Percentiles rank a stretch among this genome's conserved stretches.
Evolutionary conservation across 768 basidiomycete genomes (phyloP).

Genomic region (Strobilomyces confusus): DNA sequence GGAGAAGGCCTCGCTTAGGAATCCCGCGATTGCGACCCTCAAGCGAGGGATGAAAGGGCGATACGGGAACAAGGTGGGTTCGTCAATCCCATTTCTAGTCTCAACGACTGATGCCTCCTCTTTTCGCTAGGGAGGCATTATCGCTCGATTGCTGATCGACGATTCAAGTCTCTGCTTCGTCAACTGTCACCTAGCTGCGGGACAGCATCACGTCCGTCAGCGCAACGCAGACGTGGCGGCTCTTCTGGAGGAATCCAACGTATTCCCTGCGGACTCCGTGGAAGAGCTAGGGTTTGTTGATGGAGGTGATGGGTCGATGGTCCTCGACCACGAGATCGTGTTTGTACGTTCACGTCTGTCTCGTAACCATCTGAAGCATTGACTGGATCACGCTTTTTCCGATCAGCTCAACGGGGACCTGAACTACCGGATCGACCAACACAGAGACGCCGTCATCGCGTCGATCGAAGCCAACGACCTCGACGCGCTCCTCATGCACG

Average conservation of each 20-base stretch:
- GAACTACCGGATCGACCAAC: slow-evolving; percentile 96
- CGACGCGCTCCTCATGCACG: slow-evolving; percentile 61
- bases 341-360: slow-evolving; percentile 46
- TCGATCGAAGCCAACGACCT: slow-evolving; percentile 67
- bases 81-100: slow-evolving; percentile 1
- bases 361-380: neutral
- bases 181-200: slow-evolving; percentile 97
- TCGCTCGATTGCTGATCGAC: slow-evolving; percentile 85
- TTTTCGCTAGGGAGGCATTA: slow-evolving; percentile 73
- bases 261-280: slow-evolving; percentile 51
- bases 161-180: slow-evolving; percentile 93
- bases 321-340: slow-evolving; percentile 92
- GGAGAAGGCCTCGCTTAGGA: slow-evolving; percentile 56
- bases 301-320: slow-evolving; percentile 90
- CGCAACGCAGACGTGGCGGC: slow-evolving; percentile 86
- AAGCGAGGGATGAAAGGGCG: slow-evolving; percentile 91
- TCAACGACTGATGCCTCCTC: neutral
- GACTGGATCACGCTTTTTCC: neutral
- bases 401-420: slow-evolving; percentile 84
- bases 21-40: slow-evolving; percentile 72
- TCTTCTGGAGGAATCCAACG: slow-evolving; percentile 76
- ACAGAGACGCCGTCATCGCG: slow-evolving; percentile 76
- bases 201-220: slow-evolving; percentile 76
- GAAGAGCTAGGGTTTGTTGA: slow-evolving; percentile 72
- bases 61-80: slow-evolving; percentile 98